These are phyloP conservation scores for Epichloe baconii DNA, from an alignment of 2,329 filamentous ascomycete species.

Conservation along the genomic window DNA sequence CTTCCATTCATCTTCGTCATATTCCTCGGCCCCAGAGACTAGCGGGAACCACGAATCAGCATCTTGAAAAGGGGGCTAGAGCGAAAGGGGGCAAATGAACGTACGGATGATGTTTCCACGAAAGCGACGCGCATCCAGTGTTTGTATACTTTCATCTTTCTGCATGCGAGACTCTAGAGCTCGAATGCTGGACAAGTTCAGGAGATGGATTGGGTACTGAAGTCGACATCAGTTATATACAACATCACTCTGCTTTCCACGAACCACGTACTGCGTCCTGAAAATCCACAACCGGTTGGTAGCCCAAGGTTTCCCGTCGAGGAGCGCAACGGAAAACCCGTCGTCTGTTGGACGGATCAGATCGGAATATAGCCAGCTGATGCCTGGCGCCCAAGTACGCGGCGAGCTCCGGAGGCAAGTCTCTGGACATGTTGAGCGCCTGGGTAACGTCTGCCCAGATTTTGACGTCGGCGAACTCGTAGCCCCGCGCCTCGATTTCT, in stretches of 20 bases:
- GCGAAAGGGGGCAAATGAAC: slow-evolving; percentile 6
- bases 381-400: slow-evolving; percentile 55
- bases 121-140: slow-evolving; percentile 51
- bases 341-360: slow-evolving; percentile 43
- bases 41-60: not conserved
- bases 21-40: slow-evolving; percentile 50
- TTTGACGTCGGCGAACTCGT: slow-evolving; percentile 44
- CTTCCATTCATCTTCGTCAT: slow-evolving; percentile 60
- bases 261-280: slow-evolving; percentile 48
- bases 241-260: not conserved
- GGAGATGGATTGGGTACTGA: slow-evolving; percentile 56
- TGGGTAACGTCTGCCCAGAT: slow-evolving; percentile 49
- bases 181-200: slow-evolving; percentile 51
- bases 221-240: not conserved
- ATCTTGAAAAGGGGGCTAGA: not conserved
- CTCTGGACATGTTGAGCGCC: slow-evolving; percentile 43
- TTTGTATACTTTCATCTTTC: slow-evolving; percentile 31
- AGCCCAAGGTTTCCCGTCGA: slow-evolving; percentile 41
- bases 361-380: slow-evolving; percentile 53
- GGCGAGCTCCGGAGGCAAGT: slow-evolving; percentile 48
- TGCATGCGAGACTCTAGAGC: slow-evolving; percentile 45
- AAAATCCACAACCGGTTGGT: slow-evolving; percentile 53
- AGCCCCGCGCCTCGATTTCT: slow-evolving; percentile 46
- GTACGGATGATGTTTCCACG: slow-evolving; percentile 58
- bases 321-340: slow-evolving; percentile 50